A percentile compares a stretch with the other conserved stretches of the same genome.
Evolutionary conservation across 1,284 basidiomycete species (phyloP).

Genomic region (Erythrobasidium hasegawianum): DNA sequence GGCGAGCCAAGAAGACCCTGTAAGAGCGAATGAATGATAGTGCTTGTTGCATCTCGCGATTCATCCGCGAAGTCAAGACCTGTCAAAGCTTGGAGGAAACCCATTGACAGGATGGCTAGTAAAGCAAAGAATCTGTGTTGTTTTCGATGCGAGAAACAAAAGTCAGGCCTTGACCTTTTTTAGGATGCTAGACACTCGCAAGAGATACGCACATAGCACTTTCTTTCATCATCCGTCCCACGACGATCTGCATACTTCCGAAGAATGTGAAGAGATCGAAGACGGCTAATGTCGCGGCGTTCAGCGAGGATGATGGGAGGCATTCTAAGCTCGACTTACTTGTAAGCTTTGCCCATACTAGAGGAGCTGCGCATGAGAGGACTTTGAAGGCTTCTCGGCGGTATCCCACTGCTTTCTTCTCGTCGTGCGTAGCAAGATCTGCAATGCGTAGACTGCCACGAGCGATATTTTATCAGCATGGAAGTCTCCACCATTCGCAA

Average conservation of each 20-base stretch:
- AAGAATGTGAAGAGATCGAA: conserved; percentile 44
- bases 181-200: too few species aligned
- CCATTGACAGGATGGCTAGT: conserved; percentile 39
- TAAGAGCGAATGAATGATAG: conserved; percentile 42
- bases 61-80: conserved; percentile 43
- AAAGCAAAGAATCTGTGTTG: conserved; percentile 66
- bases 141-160: too few species aligned
- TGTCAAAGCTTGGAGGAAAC: conserved; percentile 44
- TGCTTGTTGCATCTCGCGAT: conserved; percentile 38
- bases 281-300: conserved; percentile 35
- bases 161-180: too few species aligned
- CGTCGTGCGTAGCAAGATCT: conserved; percentile 57
- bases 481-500: conserved; percentile 61
- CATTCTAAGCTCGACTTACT: conserved; percentile 4
- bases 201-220: conserved; percentile 39
- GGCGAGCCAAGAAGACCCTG: conserved; percentile 55
- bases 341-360: conserved; percentile 33
- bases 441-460: conserved; percentile 58
- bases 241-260: conserved; percentile 62
- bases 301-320: neutral
- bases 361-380: conserved; percentile 39
- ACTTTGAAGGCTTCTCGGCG: conserved; percentile 42
- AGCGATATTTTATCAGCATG: conserved; percentile 57
- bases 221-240: conserved; percentile 54
- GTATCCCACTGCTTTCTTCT: conserved; percentile 41